A percentile compares a stretch with the other conserved stretches of the same genome.
Evolutionary conservation across 1,139 yeast species (phyloP).

Genomic region (Blastobotrys indianensis): DNA sequence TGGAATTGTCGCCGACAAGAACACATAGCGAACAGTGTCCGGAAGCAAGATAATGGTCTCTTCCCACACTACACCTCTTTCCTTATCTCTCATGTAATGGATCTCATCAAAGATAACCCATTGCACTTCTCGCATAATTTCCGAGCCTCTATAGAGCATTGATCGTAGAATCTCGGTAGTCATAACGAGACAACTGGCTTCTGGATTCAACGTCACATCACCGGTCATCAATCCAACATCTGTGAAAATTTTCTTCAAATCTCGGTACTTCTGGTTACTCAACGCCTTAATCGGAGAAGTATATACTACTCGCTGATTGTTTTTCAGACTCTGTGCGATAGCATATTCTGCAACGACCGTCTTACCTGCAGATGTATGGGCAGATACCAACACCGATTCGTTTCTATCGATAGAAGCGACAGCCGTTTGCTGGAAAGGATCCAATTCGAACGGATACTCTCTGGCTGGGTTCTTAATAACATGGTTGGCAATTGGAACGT

Average conservation of each 20-base stretch:
- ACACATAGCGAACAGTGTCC: constrained; percentile 65
- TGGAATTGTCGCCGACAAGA: constrained; percentile 87
- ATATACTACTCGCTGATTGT: constrained; percentile 90
- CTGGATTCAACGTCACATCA: constrained; percentile 95
- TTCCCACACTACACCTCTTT: constrained; percentile 99
- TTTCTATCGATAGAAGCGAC: constrained; percentile 89
- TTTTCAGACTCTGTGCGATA: constrained; percentile 85
- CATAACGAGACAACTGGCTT: constrained; percentile 95
- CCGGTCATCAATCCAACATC: constrained; percentile 98
- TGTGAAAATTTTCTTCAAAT: constrained; percentile 71
- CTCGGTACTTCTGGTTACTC: constrained; percentile 94
- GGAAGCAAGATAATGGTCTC: constrained; percentile 94
- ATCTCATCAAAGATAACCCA: constrained; percentile 96
- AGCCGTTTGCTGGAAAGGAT: constrained; percentile 95
- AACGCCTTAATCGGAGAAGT: constrained; percentile 97
- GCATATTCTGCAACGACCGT: constrained; percentile 99
- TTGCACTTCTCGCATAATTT: constrained; percentile 92
- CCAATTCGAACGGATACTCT: constrained; percentile 83
- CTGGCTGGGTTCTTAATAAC: constrained; percentile 58
- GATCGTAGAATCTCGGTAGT: constrained; percentile 92
- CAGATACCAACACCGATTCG: constrained; percentile 95
- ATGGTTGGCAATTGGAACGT: constrained; percentile 83
- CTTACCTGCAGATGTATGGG: constrained; percentile 98
- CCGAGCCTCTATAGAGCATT: constrained; percentile 92
- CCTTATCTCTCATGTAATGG: constrained; percentile 92